Percentiles rank a stretch among this genome's conserved stretches.
Conservation (phyloP, 208 protist genomes). For the Leishmania lainsoni region DNA sequence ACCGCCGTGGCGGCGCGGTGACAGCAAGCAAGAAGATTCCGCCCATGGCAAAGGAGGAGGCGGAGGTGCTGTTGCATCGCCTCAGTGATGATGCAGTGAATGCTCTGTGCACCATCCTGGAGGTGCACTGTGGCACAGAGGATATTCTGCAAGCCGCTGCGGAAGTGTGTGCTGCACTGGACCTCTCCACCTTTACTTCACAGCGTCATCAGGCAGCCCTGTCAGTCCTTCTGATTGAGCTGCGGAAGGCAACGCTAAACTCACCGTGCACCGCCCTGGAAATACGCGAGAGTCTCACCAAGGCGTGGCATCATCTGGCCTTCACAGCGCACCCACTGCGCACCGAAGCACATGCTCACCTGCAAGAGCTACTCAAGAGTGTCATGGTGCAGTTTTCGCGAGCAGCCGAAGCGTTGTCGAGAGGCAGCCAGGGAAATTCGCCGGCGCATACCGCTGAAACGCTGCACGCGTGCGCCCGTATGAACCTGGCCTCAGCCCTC, state of each 20-base stretch:
- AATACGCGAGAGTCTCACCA: slow-evolving; percentile 38
- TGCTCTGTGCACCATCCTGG: slow-evolving; percentile 49
- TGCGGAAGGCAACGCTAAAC: slow-evolving; percentile 57
- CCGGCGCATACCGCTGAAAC: slow-evolving; percentile 26
- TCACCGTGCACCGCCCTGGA: slow-evolving; percentile 29
- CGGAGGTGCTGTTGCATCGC: slow-evolving; percentile 36
- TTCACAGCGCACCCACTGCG: slow-evolving; percentile 62
- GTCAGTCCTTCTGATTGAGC: slow-evolving; percentile 52
- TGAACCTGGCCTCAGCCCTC: slow-evolving; percentile 66
- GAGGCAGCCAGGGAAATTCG: neutral
- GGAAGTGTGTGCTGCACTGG: slow-evolving; percentile 51
- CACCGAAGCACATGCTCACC: slow-evolving; percentile 62
- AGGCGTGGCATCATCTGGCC: slow-evolving; percentile 72
- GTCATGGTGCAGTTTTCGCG: slow-evolving; percentile 48
- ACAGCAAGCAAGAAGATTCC: slow-evolving; percentile 18
- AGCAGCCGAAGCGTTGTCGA: neutral
- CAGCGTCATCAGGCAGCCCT: slow-evolving; percentile 43
- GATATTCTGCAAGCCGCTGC: slow-evolving; percentile 50
- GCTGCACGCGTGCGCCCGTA: slow-evolving; percentile 51
- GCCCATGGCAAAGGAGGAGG: slow-evolving; percentile 19
- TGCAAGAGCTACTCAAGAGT: slow-evolving; percentile 67
- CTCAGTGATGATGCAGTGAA: slow-evolving; percentile 59
- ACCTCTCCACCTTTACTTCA: slow-evolving; percentile 59
- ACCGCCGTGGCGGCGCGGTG: slow-evolving; percentile 29
- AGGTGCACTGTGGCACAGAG: slow-evolving; percentile 52